Conservation (phyloP, 768 basidiomycete genomes). For the Suillus plorans region DNA sequence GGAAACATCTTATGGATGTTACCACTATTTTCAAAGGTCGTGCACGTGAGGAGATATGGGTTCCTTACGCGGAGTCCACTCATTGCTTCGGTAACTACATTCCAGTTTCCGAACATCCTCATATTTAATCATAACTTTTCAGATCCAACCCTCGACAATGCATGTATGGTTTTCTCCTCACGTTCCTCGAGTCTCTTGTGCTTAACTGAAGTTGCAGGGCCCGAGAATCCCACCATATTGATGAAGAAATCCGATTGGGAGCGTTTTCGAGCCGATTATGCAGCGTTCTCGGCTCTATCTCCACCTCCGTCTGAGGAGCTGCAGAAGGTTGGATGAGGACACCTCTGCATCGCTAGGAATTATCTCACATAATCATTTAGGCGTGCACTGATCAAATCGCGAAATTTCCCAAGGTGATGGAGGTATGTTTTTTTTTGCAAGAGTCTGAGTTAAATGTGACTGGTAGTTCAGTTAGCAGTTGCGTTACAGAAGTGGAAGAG, state of each 20-base stretch:
- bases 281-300: constrained; percentile 2
- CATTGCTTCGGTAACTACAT: constrained; percentile 18
- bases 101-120: neutral
- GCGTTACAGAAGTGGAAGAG: constrained; percentile 28
- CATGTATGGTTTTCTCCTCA: constrained; percentile 17
- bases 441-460: neutral
- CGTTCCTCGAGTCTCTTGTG: neutral
- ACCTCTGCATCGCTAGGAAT: neutral
- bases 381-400: constrained; percentile 7
- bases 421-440: neutral
- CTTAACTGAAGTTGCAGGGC: constrained; percentile 19
- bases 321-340: neutral
- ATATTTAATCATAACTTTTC: neutral
- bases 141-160: neutral
- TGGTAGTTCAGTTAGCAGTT: constrained; percentile 20
- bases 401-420: constrained; percentile 13
- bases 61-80: constrained; percentile 23
- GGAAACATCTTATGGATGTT: constrained; percentile 15
- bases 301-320: neutral
- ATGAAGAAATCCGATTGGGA: constrained; percentile 23
- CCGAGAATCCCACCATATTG: neutral
- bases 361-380: constrained; percentile 1
- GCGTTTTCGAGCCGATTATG: constrained; percentile 6
- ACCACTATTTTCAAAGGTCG: neutral
- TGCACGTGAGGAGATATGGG: constrained; percentile 12